Conservation (phyloP, 345 rosid genomes). For the Isatis tinctoria region DNA sequence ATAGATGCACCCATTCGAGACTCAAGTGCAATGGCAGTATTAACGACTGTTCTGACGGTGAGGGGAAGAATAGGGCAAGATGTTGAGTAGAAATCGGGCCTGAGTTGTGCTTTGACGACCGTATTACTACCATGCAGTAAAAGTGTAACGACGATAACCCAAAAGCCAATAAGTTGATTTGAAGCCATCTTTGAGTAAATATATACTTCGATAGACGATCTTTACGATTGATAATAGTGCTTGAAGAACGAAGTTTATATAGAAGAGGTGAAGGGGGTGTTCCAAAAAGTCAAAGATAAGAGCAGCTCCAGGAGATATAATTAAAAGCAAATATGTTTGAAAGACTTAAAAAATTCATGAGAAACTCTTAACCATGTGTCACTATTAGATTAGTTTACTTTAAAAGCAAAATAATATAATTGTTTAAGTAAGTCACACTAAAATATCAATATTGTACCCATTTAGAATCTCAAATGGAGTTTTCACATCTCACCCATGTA, state of each 20-base stretch:
- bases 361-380: too few relatives aligned
- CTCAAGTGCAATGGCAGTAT: constrained; percentile 52
- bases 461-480: too few relatives aligned
- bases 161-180: constrained; percentile 9
- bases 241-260: constrained; percentile 39
- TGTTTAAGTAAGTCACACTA: too few relatives aligned
- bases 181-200: constrained; percentile 30
- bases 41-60: constrained; percentile 44
- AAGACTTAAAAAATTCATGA: too few relatives aligned
- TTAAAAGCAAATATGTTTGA: too few relatives aligned
- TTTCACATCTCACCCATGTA: too few relatives aligned
- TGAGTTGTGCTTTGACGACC: constrained; percentile 59
- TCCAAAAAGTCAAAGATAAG: not conserved
- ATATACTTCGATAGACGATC: not conserved
- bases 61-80: constrained; percentile 58
- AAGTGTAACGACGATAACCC: constrained; percentile 34
- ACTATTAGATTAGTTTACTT: too few relatives aligned
- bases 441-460: too few relatives aligned
- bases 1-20: constrained; percentile 72
- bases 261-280: constrained; percentile 30
- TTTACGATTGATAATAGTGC: constrained; percentile 3
- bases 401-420: too few relatives aligned
- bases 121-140: constrained; percentile 26
- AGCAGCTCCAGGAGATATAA: too few relatives aligned
- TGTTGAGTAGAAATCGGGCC: constrained; percentile 52